Conservation (phyloP, 192 early-diverging fungal genomes). For the Chytriomyces confervae region DNA sequence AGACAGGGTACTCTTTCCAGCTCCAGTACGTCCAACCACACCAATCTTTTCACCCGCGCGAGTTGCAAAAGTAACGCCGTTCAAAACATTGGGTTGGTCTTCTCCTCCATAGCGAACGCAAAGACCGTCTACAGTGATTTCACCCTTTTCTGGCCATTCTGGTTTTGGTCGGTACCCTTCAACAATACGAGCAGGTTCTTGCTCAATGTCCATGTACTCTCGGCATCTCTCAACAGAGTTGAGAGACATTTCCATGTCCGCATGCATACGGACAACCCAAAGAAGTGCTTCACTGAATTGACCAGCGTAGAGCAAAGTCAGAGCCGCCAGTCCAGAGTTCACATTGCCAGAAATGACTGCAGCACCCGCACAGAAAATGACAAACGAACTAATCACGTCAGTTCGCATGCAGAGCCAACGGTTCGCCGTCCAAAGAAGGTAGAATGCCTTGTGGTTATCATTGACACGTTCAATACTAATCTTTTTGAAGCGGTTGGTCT, state of each 20-base stretch:
- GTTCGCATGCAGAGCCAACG: conserved; percentile 88
- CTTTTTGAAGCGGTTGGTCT: conserved; percentile 62
- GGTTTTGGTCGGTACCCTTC: conserved; percentile 16
- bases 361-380: conserved; percentile 76
- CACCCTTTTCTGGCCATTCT: conserved; percentile 41
- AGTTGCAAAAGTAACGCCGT: conserved; percentile 45
- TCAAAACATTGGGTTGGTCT: conserved; percentile 64
- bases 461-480: conserved; percentile 27
- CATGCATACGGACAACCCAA: conserved; percentile 76
- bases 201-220: conserved; percentile 78
- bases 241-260: conserved; percentile 82
- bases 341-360: conserved; percentile 65
- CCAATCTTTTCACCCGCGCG: conserved; percentile 54
- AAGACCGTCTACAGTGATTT: conserved; percentile 67
- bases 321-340: conserved; percentile 82
- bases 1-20: conserved; percentile 70
- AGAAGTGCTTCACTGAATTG: conserved; percentile 80
- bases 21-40: conserved; percentile 62
- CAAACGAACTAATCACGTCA: conserved; percentile 77
- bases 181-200: conserved; percentile 63
- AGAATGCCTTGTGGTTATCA: conserved; percentile 44
- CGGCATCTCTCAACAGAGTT: conserved; percentile 87
- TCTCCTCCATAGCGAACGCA: conserved; percentile 58
- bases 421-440: conserved; percentile 38
- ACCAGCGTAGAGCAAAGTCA: conserved; percentile 80